Evolutionary conservation across 768 basidiomycete genomes (phyloP).

Genomic region (Coprinopsis cinerea): DNA sequence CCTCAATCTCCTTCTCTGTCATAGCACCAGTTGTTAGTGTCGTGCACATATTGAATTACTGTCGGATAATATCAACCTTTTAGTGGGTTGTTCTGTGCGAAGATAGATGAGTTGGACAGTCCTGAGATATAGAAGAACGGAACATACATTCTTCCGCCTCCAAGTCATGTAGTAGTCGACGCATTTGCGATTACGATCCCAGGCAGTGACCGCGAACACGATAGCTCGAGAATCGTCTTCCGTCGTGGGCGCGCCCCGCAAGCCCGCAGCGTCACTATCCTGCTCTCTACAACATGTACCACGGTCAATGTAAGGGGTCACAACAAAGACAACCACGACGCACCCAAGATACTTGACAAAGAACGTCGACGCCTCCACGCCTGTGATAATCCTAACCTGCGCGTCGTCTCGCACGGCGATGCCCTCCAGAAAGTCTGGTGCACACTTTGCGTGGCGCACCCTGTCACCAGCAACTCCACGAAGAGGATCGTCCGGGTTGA

Average conservation of each 20-base stretch:
- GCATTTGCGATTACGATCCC: conserved; percentile 32
- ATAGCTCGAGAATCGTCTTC: conserved; percentile 25
- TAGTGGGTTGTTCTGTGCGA: conserved; percentile 17
- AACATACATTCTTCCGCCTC: conserved; percentile 35
- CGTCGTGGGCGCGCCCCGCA: conserved; percentile 16
- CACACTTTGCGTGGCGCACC: conserved; percentile 36
- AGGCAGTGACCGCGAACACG: conserved; percentile 40
- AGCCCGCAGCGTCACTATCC: conserved; percentile 15
- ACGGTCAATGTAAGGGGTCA: not conserved
- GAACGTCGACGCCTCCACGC: conserved; percentile 34
- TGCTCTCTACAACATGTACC: conserved; percentile 4
- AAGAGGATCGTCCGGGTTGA: conserved; percentile 21
- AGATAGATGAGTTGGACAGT: not conserved
- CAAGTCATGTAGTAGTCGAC: conserved; percentile 50
- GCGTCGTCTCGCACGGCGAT: conserved; percentile 28
- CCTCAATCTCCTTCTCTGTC: conserved; percentile 23
- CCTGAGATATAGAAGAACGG: conserved; percentile 1
- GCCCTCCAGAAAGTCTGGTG: conserved; percentile 40
- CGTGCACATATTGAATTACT: not conserved
- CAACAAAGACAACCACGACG: conserved; percentile 11
- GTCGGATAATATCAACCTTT: conserved; percentile 15
- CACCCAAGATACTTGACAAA: conserved; percentile 38
- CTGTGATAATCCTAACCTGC: conserved; percentile 33
- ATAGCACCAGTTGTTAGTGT: conserved; percentile 1
- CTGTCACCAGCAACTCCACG: conserved; percentile 29